Evolutionary conservation across 352 stramenopile genomes (phyloP).

Genomic region (Phytopythium cucurbitacearum): DNA sequence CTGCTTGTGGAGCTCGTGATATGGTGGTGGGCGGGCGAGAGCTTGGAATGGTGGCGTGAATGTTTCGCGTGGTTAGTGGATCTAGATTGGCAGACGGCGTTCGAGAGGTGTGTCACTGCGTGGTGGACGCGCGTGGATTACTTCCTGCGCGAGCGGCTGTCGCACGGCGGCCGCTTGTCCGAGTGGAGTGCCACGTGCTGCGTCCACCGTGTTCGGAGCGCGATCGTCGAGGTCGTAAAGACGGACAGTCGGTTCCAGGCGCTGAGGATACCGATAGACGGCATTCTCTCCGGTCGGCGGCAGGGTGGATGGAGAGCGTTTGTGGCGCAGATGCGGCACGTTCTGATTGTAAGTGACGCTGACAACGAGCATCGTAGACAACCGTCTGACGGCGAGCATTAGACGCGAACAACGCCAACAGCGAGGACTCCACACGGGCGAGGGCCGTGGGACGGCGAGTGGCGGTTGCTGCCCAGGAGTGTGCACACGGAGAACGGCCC

Average conservation of each 20-base stretch:
- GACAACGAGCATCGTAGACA: constrained; percentile 7
- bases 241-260: too few relatives aligned
- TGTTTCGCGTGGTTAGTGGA: too few relatives aligned
- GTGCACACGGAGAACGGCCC: constrained; percentile 6
- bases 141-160: constrained; percentile 4
- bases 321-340: constrained; percentile 22
- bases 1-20: neutral
- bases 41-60: neutral
- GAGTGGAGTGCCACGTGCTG: constrained; percentile 9
- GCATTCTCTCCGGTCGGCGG: too few relatives aligned
- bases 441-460: constrained; percentile 13
- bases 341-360: constrained; percentile 15
- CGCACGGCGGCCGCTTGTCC: too few relatives aligned
- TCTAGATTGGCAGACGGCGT: too few relatives aligned
- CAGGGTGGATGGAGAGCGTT: constrained; percentile 14
- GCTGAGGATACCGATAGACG: too few relatives aligned
- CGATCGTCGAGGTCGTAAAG: too few relatives aligned
- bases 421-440: constrained; percentile 3
- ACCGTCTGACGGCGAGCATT: too few relatives aligned
- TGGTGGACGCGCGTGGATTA: neutral
- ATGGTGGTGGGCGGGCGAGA: neutral
- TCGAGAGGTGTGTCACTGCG: too few relatives aligned
- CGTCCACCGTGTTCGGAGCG: too few relatives aligned
- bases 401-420: constrained; percentile 7
- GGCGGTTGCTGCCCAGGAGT: constrained; percentile 16